Conservation (phyloP, 2,329 filamentous ascomycete genomes). For the Chaetothyriales sp. region DNA sequence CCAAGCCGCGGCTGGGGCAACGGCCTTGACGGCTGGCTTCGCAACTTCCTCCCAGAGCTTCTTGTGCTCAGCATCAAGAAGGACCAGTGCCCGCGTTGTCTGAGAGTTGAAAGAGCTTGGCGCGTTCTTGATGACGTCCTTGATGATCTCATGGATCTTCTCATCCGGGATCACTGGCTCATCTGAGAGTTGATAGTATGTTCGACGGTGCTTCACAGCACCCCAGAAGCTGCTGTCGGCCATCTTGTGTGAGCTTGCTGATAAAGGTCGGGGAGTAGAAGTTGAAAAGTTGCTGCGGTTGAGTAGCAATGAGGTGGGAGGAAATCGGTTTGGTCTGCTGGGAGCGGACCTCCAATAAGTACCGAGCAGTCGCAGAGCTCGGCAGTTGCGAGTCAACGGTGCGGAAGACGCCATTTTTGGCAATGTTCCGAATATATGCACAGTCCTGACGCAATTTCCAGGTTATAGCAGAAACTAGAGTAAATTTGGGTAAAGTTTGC, state of each 20-base stretch:
- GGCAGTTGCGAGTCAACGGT: not conserved
- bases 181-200: constrained; percentile 11
- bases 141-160: constrained; percentile 13
- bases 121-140: constrained; percentile 9
- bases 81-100: constrained; percentile 61
- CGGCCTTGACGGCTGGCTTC: constrained; percentile 10
- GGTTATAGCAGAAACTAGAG: not conserved
- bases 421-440: not conserved
- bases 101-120: constrained; percentile 86
- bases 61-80: constrained; percentile 71
- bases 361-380: not conserved
- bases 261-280: not conserved
- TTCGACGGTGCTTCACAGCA: constrained; percentile 11
- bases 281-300: not conserved
- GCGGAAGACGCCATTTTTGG: not conserved
- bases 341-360: not conserved
- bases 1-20: constrained; percentile 9
- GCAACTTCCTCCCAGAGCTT: constrained; percentile 57
- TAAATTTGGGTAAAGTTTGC: not conserved
- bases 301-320: not conserved
- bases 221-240: constrained; percentile 4
- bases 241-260: constrained; percentile 22
- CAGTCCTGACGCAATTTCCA: not conserved
- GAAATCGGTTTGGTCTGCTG: no score
- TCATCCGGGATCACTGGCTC: constrained; percentile 12